Base-by-base conservation (phyloP, 352 stramenopile genomes). In the Poterioochromonas sp. region DNA sequence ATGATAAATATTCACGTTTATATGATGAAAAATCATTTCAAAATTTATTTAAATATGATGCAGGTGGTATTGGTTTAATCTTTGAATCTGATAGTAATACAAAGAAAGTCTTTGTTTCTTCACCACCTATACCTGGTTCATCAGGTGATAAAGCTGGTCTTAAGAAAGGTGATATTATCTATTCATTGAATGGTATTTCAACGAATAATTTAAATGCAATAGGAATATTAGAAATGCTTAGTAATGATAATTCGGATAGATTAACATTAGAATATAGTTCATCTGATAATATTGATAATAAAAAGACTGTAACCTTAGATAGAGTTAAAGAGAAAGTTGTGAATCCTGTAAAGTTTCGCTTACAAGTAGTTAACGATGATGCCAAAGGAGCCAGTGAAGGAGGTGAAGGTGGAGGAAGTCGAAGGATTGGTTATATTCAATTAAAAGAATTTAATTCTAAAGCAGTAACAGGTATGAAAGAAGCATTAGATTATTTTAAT, bases 1-100 rank as follows among this genome's bases (percentile, higher is more conserved):
- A 87, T 88, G 0, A 84, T 92, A 53, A 85, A 82, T 80, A 83
- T 85, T 43, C 40, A 35, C 47, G 47, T n/a, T 64, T 70, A 32
- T 49, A 32, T n/a, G 22, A 26, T 35, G 2, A 18, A 34, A n/a
- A 8, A 37, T 34, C 8, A 44, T 77, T 35, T 54, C 11, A 49
- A 26, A 29, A 5, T 29, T 32, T 73, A 49, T 54, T 5, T 12
- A 49, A 54, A 29, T 73, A 39, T 54, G 64, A 73, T 29, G 64
- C 64, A 29, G n/a, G 40, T 49, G 64, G 64, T 32, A 26, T 73
- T 73, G 64, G 64, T 54, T 5, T 73, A 22, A 8, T 73, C 12
- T 54, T 73, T 39, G 8, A 54, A 54, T 29, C 64, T 5, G n/a
- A 73, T 54, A 1, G 1, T 29, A 2, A 22, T 49, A 5, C 29